A percentile compares a stretch with the other conserved stretches of the same genome.
phyloP scores from a whole-genome alignment of 768 basidiomycete genomes.

The Russula lepida region DNA sequence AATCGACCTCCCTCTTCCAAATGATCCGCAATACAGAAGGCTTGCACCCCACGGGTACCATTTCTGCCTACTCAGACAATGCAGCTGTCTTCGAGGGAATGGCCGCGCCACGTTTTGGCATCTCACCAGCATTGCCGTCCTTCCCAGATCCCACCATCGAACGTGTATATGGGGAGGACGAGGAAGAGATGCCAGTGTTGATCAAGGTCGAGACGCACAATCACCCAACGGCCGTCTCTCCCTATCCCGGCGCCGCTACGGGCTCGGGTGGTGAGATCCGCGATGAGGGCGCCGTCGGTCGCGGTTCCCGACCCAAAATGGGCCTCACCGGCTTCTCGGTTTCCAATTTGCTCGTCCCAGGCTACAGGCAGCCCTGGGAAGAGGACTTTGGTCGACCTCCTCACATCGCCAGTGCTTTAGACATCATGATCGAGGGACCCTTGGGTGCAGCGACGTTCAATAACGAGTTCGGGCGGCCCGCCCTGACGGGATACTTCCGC shows the following conservation, averaged over 20 bases:
- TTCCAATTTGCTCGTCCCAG: constrained; percentile 89
- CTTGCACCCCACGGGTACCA: constrained; percentile 63
- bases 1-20: constrained; percentile 75
- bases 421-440: constrained; percentile 97
- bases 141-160: constrained; percentile 20
- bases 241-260: constrained; percentile 96
- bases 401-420: constrained; percentile 87
- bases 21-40: constrained; percentile 98
- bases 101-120: constrained; percentile 64
- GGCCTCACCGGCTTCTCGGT: constrained; percentile 90
- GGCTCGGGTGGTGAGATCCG: constrained; percentile 98
- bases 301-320: constrained; percentile 94
- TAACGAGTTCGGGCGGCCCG: constrained; percentile 96
- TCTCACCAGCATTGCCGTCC: constrained; percentile 27
- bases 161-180: constrained; percentile 42
- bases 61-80: constrained; percentile 97
- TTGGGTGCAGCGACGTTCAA: constrained; percentile 95
- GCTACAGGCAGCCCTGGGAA: constrained; percentile 92
- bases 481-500: constrained; percentile 87
- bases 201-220: constrained; percentile 99
- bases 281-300: constrained; percentile 93
- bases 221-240: constrained; percentile 97
- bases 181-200: constrained; percentile 78
- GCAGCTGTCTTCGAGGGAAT: constrained; percentile 89
- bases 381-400: constrained; percentile 81